Conservation (phyloP, 176 grass and related monocot genomes). For the Leersia perrieri region DNA sequence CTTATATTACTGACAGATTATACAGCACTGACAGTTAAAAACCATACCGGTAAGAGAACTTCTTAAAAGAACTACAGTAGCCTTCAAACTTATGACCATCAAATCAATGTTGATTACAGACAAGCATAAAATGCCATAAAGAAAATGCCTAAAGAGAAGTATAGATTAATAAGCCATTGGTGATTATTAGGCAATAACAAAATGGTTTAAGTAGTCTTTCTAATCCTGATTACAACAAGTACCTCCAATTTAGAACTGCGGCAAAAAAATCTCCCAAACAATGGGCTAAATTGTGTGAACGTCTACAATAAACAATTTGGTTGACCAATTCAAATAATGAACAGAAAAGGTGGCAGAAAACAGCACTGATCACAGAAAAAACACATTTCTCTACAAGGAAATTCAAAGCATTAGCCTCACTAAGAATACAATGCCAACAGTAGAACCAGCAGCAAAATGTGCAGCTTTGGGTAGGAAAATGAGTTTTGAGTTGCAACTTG, state of each 20-base stretch:
- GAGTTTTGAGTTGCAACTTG: not conserved
- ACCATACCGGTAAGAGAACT: not conserved
- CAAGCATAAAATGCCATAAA: not conserved
- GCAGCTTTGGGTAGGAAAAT: not conserved
- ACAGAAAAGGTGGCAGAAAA: not conserved
- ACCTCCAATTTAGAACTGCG: not conserved
- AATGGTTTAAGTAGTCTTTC: not conserved
- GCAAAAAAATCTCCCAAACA: not conserved
- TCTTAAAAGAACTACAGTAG: not conserved
- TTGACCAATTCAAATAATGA: not conserved
- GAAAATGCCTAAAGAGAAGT: not conserved
- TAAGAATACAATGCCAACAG: not conserved
- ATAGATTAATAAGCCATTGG: not conserved
- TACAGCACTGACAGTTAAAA: not conserved
- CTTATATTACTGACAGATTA: not conserved
- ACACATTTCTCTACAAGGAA: conserved; percentile 1
- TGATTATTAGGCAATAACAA: not conserved
- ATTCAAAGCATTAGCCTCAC: not conserved
- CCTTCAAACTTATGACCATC: not conserved
- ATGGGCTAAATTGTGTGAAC: not conserved
- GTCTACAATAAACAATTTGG: not conserved
- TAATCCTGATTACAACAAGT: not conserved
- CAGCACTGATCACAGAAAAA: not conserved
- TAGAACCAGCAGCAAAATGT: not conserved
- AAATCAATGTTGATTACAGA: not conserved